Evolutionary conservation across 2,329 filamentous ascomycete species (phyloP), one percentile per base, ranked within the genome.

Genomic region (Hymenoscyphus infarciens): DNA sequence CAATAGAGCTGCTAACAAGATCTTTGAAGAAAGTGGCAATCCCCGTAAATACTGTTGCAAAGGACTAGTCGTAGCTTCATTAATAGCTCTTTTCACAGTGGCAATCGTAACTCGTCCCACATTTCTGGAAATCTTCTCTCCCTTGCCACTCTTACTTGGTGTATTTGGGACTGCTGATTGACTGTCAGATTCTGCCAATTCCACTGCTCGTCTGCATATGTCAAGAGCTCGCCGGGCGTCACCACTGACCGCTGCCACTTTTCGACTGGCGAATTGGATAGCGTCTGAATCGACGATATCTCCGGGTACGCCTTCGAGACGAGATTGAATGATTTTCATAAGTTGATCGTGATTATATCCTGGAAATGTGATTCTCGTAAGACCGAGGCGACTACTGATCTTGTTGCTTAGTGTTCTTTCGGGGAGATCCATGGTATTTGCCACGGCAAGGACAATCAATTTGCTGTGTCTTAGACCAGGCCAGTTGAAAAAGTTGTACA

Each of bases 401-500:
- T 99, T 99, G 80, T 99, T 99, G 77, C 92, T 97, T 42, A 99
- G 81, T 0, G 95, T 99, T 73, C 95, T 84, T 77, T 99, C 95
- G 0, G 95, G 95, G 63, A 99, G 79, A 77, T 99, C 95, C 95
- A 99, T 99, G 27, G 95, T 99, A 76, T 99, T 99, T 59, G 95
- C 96, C 19, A 99, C 95, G 11, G 96, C 96, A 6, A 99, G 85
- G 6, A 99, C 96, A 75, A 99, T 97, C 54, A 99, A 82, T 57
- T 93, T 87, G 60, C 92, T 97, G 76, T 99, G 93, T 57, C 91
- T 86, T 60, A 98, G 81, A 11, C 91, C 90, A 3, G 95, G 95
- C 95, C 95, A 99, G 74, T 99, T 99, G 83, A 99, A 99, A 77
- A 99, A 99, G 76, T 99, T 99, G 79, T 99, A 99, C 95, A 99